Base-by-base conservation (phyloP, 2,329 filamentous ascomycete species). In the Fusarium newnesense region DNA sequence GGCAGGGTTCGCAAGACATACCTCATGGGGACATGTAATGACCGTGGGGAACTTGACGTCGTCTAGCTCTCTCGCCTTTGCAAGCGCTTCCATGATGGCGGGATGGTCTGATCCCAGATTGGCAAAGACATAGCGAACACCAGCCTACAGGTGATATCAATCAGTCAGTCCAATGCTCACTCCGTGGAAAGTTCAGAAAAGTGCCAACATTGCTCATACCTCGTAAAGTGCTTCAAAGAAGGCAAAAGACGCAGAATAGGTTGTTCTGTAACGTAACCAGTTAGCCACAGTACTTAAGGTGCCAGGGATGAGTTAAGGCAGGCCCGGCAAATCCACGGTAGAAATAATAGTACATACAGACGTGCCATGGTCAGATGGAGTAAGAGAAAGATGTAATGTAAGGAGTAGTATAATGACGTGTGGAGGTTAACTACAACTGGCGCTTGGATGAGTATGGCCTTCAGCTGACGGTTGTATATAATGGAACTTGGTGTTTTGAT, bases 11-110 rank as follows among this genome's bases (percentile, higher is more conserved):
- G 16, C 1, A 57, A 34, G 12, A 34, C 39, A 1, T 60, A 64
- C 61, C 44, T 64, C 63, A 13, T 63, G 46, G 12, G 63, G 63
- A 36, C 63, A 66, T 42, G 63, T 66, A 9, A 66, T 66, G 10
- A 66, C 49, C 18, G 43, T 63, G 9, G 63, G 53, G 28, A 49
- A 40, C 36, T 26, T 43, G 49, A 65, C 26, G 28, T 60, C 58
- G 15, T 44, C 47, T n/a, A 42, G 43, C 9, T 85, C 85, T 70
- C 87, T 89, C 76, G 91, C 92, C 79, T 93, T 92, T 76, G 93
- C 90, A 80, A 95, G 93, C 11, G 93, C 93, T 81, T 95, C 93
- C 54, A 95, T 89, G 78, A 95, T 93, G 37, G 89, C 90, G 4
- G 93, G 93, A 78, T 95, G 90, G 76, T 92, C 90, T 30, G 88